A percentile compares a stretch with the other conserved stretches of the same genome.
Evolutionary conservation across 768 basidiomycete species (phyloP).

Genomic region (Leccinum rimulosum): DNA sequence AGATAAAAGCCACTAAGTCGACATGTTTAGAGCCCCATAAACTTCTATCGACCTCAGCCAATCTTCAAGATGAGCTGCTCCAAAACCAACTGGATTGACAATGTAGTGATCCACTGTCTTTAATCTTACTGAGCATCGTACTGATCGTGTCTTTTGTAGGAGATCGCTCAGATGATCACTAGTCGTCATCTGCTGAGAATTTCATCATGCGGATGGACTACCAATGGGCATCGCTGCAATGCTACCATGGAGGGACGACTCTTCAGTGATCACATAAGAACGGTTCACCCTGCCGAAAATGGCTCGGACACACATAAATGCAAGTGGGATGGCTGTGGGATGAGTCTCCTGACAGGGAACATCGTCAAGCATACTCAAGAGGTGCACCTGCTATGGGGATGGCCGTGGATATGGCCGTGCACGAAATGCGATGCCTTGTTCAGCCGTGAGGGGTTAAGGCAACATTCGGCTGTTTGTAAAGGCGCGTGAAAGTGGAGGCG

Average conservation of each 20-base stretch:
- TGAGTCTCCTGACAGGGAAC: too few relatives aligned
- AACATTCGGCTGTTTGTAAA: too few relatives aligned
- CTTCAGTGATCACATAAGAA: background rate
- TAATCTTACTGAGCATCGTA: background rate
- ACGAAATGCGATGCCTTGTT: conserved; percentile 18
- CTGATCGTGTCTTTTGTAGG: conserved; percentile 5
- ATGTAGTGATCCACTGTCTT: background rate
- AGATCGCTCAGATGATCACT: conserved; percentile 1
- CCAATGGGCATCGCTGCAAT: conserved; percentile 11
- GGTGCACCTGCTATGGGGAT: conserved; percentile 19
- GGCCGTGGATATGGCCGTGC: conserved; percentile 25
- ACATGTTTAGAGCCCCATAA: background rate
- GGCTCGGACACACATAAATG: too few relatives aligned
- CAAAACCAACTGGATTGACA: conserved; percentile 12
- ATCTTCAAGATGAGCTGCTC: conserved; percentile 4
- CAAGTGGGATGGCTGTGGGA: conserved; percentile 17
- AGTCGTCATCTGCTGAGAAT: background rate
- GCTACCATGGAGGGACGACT: conserved; percentile 11
- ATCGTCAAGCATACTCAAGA: conserved; percentile 24
- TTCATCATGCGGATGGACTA: conserved; percentile 8
- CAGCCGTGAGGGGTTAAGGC: too few relatives aligned
- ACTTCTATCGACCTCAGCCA: background rate
- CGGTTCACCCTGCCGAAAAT: too few relatives aligned
- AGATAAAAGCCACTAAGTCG: conserved; percentile 7
- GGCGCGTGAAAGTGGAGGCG: too few relatives aligned